Base-by-base conservation (phyloP, 2,329 filamentous ascomycete genomes). In the Aspergillus aculeatus region DNA sequence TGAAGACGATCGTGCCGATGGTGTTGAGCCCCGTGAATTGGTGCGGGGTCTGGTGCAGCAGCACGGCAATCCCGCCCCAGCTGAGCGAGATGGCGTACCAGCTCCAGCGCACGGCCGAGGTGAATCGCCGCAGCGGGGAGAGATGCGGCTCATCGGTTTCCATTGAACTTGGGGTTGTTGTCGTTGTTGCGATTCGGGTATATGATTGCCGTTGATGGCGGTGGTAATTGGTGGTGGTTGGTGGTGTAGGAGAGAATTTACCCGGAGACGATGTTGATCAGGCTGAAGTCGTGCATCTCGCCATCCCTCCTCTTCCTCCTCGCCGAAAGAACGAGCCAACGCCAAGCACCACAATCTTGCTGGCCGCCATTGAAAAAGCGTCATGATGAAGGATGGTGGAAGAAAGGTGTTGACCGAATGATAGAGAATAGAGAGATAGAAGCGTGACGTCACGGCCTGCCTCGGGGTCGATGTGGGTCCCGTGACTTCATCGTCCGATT, bases 1-100 rank as follows among this genome's bases (percentile, higher is more conserved):
- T 80, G 75, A 87, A 91, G 48, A 91, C 78, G 21, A 85, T 81
- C 41, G 84, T 80, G 1, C 89, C 89, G 51, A 91, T 87, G 2
- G 82, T 82, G 2, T 73, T 71, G 0, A 91, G 77, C 0, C 88
- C 88, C 0, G 76, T 71, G 69, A 92, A 92, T 60, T 81, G 78
- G 64, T 85, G 83, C 3, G 89, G 88, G 9, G 76, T 77, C n/a
- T 60, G 58, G 49, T 88, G 84, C 47, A 91, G 80, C 12, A 91
- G 80, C 41, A 61, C 61, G 0, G 88, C 83, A 1, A 91, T 75
- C 0, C 87, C 87, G n/a, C 89, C 89, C 0, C 88, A 90, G 41
- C 85, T 87, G 88, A 91, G 91, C 3, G 86, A 86, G 29, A 84
- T 78, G 0, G 87, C 87, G 73, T 86, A 92, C 87, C 88, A 90